Evolutionary conservation across 23 red algal genomes (phyloP).

Genomic region (Cyanidioschyzon merolae): DNA sequence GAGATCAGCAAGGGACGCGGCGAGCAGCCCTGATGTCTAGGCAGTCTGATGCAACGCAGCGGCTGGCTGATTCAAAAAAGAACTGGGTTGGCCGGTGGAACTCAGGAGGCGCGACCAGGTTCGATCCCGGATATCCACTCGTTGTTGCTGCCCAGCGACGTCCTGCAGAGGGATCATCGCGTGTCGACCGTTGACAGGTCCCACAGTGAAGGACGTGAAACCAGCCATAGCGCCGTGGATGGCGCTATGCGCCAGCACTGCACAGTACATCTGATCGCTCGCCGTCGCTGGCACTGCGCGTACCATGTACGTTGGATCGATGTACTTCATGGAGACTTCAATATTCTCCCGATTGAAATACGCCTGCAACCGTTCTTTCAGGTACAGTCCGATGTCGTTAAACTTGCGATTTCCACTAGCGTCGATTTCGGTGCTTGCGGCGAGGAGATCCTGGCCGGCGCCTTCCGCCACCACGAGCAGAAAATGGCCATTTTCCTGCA

Average conservation of each 20-base stretch:
- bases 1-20: too few species aligned
- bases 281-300: slow-evolving; percentile 77
- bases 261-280: slow-evolving; percentile 70
- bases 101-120: slow-evolving; percentile 36
- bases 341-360: slow-evolving; percentile 28
- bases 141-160: slow-evolving; percentile 56
- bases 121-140: slow-evolving; percentile 38
- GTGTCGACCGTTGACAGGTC: slow-evolving; percentile 62
- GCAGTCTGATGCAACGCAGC: too few species aligned
- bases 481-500: slow-evolving; percentile 49
- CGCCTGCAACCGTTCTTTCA: slow-evolving; percentile 44
- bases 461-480: slow-evolving; percentile 97
- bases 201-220: slow-evolving; percentile 58
- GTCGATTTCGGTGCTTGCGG: slow-evolving; percentile 24
- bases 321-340: slow-evolving; percentile 85
- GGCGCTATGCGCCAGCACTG: slow-evolving; percentile 68
- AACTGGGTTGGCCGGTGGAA: slow-evolving; percentile 31
- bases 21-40: too few species aligned
- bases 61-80: background rate
- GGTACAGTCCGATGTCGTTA: slow-evolving; percentile 71
- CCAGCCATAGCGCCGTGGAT: slow-evolving; percentile 88
- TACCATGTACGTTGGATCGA: slow-evolving; percentile 90
- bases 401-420: slow-evolving; percentile 81
- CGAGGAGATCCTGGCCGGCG: slow-evolving; percentile 57
- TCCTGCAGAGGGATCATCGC: slow-evolving; percentile 68